Percentiles rank a stretch among this genome's conserved stretches.
Evolutionary conservation across 805 yeast species (phyloP).

Genomic region (Wickerhamiella siamensis): DNA sequence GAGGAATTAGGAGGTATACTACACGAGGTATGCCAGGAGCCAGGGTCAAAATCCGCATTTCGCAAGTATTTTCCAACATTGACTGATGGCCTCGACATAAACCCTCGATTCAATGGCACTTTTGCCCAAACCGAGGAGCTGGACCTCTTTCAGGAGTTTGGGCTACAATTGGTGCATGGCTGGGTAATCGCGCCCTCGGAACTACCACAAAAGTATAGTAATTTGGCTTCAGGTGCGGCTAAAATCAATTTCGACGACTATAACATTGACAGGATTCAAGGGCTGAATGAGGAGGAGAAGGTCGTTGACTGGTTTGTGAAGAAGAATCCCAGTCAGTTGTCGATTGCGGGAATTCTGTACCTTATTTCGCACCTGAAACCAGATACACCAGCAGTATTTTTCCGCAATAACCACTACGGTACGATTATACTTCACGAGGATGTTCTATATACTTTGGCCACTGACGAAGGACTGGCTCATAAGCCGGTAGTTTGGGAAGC

Average conservation of each 20-base stretch:
- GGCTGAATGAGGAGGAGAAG: constrained; percentile 35
- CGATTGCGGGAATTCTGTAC: constrained; percentile 45
- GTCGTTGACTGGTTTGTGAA: constrained; percentile 35
- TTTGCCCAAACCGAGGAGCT: constrained; percentile 41
- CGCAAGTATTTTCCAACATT: constrained; percentile 46
- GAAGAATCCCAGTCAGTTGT: constrained; percentile 59
- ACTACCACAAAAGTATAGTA: constrained; percentile 19
- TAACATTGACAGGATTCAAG: constrained; percentile 45
- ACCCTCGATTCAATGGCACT: constrained; percentile 53
- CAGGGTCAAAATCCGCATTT: constrained; percentile 25
- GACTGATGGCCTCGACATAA: constrained; percentile 56
- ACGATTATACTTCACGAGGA: constrained; percentile 38
- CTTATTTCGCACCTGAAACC: constrained; percentile 33
- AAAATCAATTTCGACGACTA: constrained; percentile 32
- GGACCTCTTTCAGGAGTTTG: constrained; percentile 43
- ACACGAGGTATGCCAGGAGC: constrained; percentile 12
- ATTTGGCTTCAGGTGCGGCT: constrained; percentile 27
- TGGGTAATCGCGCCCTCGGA: constrained; percentile 36
- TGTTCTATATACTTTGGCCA: constrained; percentile 49
- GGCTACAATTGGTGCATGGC: constrained; percentile 60
- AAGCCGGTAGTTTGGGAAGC: constrained; percentile 66
- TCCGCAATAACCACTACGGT: constrained; percentile 80
- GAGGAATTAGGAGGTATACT: background rate
- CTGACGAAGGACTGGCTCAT: constrained; percentile 50
- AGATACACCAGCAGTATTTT: constrained; percentile 53